These are phyloP conservation scores for Backusella westeae DNA, from an alignment of 192 early-diverging fungal genomes.

Conservation along the genomic window DNA sequence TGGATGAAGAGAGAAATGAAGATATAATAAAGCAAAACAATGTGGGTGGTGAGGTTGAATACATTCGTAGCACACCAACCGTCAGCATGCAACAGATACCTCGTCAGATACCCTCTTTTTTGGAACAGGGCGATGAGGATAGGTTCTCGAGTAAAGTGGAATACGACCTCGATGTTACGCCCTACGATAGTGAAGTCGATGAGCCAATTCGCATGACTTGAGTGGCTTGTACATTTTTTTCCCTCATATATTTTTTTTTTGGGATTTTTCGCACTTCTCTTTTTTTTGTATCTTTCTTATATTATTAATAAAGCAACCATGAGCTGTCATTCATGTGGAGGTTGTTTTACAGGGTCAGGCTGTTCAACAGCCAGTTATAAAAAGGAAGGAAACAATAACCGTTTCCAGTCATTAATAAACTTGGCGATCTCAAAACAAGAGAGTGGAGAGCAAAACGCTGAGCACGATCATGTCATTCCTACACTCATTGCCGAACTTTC, in stretches of 20 bases:
- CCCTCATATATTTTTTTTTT: background rate
- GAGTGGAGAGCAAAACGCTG: background rate
- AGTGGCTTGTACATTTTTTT: constrained; percentile 9
- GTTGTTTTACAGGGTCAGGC: constrained; percentile 25
- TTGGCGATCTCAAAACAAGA: constrained; percentile 1
- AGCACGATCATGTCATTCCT: constrained; percentile 27
- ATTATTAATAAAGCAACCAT: constrained; percentile 1
- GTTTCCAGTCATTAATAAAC: background rate
- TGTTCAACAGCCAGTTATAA: constrained; percentile 14
- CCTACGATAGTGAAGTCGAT: constrained; percentile 1
- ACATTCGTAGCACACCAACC: background rate
- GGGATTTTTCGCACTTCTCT: background rate
- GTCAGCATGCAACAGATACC: background rate
- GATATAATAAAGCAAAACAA: background rate
- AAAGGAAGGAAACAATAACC: background rate
- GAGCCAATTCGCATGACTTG: constrained; percentile 6
- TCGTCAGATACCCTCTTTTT: constrained; percentile 7
- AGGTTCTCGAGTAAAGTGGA: background rate
- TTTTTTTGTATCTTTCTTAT: constrained; percentile 6
- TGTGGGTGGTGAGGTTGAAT: background rate
- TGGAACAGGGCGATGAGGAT: background rate
- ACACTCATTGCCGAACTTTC: constrained; percentile 18
- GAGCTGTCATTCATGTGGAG: constrained; percentile 27
- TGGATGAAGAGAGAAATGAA: background rate
- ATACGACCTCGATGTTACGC: constrained; percentile 8